Base-by-base conservation (phyloP, 495 filamentous ascomycete genomes). In the Tuber borchii region DNA sequence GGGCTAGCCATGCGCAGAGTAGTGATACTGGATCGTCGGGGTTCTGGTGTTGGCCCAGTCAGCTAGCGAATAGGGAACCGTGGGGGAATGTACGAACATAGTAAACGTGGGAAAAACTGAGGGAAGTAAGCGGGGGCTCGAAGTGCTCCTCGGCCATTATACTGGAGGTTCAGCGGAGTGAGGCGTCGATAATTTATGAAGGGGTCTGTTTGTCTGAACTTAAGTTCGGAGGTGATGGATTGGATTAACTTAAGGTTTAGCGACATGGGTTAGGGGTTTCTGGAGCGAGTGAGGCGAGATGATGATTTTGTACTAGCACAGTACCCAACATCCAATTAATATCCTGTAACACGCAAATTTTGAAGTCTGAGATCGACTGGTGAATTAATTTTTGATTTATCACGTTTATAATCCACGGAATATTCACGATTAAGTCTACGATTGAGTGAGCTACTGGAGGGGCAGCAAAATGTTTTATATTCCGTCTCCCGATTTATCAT, bases 31-130 rank as follows among this genome's bases (percentile, higher is more conserved):
- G 90, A 85, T 99, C 96, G 75, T 88, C 83, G 20, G 95, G 93
- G 84, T 98, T 93, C 94, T 97, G 83, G 56, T 65, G 56, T 65
- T n/a, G 37, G 31, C 40, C 39, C 12, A 19, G 73, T 79, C 80
- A 78, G 78, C 56, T 74, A 68, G 70, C 16, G 56, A 75, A 40
- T n/a, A 45, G 56, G 34, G 56, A 19, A 68, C 46, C 51, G 4
- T 56, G 46, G 40, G 26, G 48, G 73, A 71, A 44, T 45, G n/a
- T 31, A 81, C 88, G 77, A 85, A 97, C 94, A 86, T 99, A 99
- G 86, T 96, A 93, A 74, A 99, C 94, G 84, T 98, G 95, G 19
- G 96, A 98, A 71, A 97, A 86, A 73, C 93, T 97, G 71, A 97
- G 88, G 26, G 95, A 98, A 43, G 95, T 93, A 40, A 98, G 86